These are phyloP conservation scores for Calonectria hawksworthii DNA, from an alignment of 2,329 filamentous ascomycete genomes.

Conservation along the genomic window DNA sequence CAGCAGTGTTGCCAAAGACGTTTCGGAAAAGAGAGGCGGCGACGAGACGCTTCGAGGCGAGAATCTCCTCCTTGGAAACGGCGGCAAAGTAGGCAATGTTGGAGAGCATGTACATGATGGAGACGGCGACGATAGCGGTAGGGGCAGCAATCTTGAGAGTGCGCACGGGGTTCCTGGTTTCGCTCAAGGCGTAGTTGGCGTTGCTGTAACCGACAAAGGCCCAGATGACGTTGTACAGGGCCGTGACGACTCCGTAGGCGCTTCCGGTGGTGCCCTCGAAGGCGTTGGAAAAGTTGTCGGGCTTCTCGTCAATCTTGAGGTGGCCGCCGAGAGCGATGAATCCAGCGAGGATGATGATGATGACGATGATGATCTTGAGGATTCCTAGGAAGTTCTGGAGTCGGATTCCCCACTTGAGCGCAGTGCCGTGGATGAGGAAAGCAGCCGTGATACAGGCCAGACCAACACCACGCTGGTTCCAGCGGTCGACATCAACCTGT, in stretches of 20 bases:
- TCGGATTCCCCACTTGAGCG: conserved; percentile 75
- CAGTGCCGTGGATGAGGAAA: conserved; percentile 75
- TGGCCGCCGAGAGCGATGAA: conserved; percentile 74
- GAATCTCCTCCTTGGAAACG: conserved; percentile 66
- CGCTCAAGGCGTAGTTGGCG: conserved; percentile 75
- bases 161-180: conserved; percentile 75
- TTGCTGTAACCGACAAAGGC: conserved; percentile 78
- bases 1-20: conserved; percentile 66
- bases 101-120: conserved; percentile 74
- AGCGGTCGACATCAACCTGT: conserved; percentile 71
- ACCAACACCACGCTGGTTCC: conserved; percentile 77
- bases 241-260: conserved; percentile 77
- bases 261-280: conserved; percentile 77
- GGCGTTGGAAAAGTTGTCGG: conserved; percentile 73
- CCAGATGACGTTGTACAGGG: conserved; percentile 80
- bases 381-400: conserved; percentile 76
- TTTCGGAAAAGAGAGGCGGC: conserved; percentile 70
- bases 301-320: conserved; percentile 69
- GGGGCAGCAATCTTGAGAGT: conserved; percentile 77
- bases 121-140: conserved; percentile 69
- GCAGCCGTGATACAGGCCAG: conserved; percentile 76
- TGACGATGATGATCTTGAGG: conserved; percentile 75
- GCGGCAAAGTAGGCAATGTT: conserved; percentile 78
- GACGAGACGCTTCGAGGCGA: conserved; percentile 64
- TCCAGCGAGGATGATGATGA: conserved; percentile 75